phyloP scores from a whole-genome alignment of 768 basidiomycete genomes.

The Peribolospora kevripleyi region DNA sequence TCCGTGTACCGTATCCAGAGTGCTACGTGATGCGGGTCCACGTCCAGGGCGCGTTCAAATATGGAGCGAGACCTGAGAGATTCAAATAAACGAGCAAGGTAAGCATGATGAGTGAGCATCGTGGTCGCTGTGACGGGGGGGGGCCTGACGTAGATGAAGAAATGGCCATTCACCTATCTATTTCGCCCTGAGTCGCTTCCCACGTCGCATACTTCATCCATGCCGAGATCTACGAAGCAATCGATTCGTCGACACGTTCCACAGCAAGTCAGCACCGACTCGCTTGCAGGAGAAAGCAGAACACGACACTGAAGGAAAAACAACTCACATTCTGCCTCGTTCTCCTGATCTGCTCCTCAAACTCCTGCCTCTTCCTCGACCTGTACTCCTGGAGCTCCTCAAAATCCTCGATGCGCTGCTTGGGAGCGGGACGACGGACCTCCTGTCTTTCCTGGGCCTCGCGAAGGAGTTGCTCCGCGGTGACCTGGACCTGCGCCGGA shows the following conservation, averaged over 20 bases:
- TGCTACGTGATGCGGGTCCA: conserved; percentile 68
- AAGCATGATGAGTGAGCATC: not conserved
- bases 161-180: conserved; percentile 31
- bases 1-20: conserved; percentile 89
- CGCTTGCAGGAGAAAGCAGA: not conserved
- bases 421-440: conserved; percentile 66
- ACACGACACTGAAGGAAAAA: not conserved
- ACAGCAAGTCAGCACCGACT: not conserved
- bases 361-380: conserved; percentile 65
- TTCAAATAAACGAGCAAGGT: not conserved
- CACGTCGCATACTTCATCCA: conserved; percentile 31
- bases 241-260: conserved; percentile 12
- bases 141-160: not conserved
- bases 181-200: conserved; percentile 91
- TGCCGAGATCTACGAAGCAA: conserved; percentile 19
- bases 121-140: not conserved
- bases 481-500: conserved; percentile 84
- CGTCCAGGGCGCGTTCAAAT: conserved; percentile 88
- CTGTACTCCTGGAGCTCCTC: conserved; percentile 60
- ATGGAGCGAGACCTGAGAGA: conserved; percentile 49
- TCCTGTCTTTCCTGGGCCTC: conserved; percentile 98
- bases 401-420: conserved; percentile 86
- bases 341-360: conserved; percentile 43
- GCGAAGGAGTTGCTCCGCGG: conserved; percentile 87
- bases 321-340: conserved; percentile 19